phyloP scores from a whole-genome alignment of 768 basidiomycete genomes.

The Daedaleopsis sinensis region DNA sequence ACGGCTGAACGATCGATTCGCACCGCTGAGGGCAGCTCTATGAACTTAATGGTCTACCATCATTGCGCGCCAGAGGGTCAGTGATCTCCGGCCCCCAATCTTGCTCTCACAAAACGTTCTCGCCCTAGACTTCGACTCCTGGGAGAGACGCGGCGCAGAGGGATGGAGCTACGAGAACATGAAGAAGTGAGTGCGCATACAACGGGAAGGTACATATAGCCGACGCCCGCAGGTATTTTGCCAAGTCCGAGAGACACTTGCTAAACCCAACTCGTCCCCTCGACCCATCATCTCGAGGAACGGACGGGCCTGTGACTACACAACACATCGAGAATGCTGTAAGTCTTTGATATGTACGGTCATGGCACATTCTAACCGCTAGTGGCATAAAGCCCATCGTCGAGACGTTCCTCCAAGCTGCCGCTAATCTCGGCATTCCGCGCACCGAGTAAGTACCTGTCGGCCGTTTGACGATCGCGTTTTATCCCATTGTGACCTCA shows the following conservation, averaged over 20 bases:
- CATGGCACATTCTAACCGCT: no score
- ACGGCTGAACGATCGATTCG: no score
- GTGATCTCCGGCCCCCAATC: conserved; percentile 33
- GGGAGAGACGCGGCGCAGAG: conserved; percentile 49
- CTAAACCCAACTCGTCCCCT: no score
- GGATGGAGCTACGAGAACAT: conserved; percentile 60
- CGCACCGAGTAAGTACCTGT: neutral
- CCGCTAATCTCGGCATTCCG: conserved; percentile 24
- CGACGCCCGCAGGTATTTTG: conserved; percentile 54
- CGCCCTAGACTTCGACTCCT: conserved; percentile 60
- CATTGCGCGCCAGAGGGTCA: neutral
- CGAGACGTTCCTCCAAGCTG: neutral
- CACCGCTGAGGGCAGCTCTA: conserved; percentile 28
- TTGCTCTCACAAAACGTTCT: conserved; percentile 44
- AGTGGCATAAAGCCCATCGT: no score
- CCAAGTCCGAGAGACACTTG: conserved; percentile 39
- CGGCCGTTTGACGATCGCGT: no score
- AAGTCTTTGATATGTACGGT: no score
- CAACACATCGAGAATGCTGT: no score
- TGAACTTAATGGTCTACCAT: conserved; percentile 53
- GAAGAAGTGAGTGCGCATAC: conserved; percentile 37
- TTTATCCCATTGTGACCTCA: neutral
- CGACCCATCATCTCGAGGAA: no score
- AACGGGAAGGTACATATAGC: neutral
- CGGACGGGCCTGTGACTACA: no score